phyloP scores from a whole-genome alignment of 352 stramenopile genomes.

The Globisporangium camurandrum region DNA sequence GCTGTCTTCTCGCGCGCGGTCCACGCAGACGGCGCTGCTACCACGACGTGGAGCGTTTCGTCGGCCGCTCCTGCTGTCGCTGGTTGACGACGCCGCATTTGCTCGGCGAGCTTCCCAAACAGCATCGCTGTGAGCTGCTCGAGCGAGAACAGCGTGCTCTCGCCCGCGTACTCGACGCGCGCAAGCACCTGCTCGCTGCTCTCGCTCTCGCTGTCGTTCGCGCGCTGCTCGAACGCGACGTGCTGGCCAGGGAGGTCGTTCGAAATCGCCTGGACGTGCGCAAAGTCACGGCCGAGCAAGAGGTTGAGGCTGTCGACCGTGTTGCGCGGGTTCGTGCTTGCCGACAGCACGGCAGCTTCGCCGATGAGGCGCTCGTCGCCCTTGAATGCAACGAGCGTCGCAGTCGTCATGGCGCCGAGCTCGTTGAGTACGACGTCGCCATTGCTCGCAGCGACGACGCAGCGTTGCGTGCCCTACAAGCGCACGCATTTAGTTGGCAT shows the following conservation, averaged over 20 bases:
- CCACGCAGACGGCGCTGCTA: constrained; percentile 68
- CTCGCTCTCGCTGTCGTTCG: constrained; percentile 13
- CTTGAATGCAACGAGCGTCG: constrained; percentile 85
- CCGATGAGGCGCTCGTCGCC: constrained; percentile 77
- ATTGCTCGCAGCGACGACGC: constrained; percentile 53
- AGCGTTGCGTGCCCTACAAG: constrained; percentile 66
- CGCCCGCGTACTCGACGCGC: constrained; percentile 52
- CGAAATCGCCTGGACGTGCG: constrained; percentile 31
- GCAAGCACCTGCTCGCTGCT: constrained; percentile 37
- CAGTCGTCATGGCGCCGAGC: constrained; percentile 81
- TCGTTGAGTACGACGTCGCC: constrained; percentile 86
- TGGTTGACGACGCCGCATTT: constrained; percentile 61
- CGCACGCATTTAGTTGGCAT: not conserved
- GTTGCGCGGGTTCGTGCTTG: constrained; percentile 80
- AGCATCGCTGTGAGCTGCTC: constrained; percentile 78
- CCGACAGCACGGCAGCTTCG: constrained; percentile 77
- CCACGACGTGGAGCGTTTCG: constrained; percentile 41
- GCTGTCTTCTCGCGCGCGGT: constrained; percentile 36
- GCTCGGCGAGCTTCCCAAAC: constrained; percentile 59
- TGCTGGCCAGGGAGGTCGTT: constrained; percentile 39
- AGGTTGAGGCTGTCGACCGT: constrained; percentile 67
- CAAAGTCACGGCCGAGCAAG: constrained; percentile 50
- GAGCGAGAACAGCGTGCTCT: constrained; percentile 42
- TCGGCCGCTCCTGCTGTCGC: constrained; percentile 24
- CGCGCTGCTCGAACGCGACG: constrained; percentile 23